Evolutionary conservation across 352 stramenopile genomes (phyloP).

Genomic region (Pythium rishiriense): DNA sequence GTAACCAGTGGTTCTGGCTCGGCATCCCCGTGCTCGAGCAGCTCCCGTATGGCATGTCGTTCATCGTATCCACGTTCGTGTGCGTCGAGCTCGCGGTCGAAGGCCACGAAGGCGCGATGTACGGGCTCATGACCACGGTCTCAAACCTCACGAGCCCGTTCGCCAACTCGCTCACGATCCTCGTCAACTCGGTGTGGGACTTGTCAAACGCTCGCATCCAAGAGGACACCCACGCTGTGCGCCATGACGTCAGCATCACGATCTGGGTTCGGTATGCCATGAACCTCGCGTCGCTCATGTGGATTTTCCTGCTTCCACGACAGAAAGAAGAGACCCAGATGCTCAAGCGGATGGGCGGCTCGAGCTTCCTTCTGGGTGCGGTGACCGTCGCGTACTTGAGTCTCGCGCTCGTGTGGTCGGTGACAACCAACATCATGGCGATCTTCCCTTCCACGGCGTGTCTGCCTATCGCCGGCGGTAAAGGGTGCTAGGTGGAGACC

Average conservation of each 20-base stretch:
- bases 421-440: conserved; percentile 35
- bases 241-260: conserved; percentile 26
- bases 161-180: conserved; percentile 21
- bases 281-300: conserved; percentile 11
- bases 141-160: conserved; percentile 26
- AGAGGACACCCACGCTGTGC: conserved; percentile 17
- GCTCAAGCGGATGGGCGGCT: conserved; percentile 30
- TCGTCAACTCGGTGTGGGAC: conserved; percentile 22
- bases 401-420: conserved; percentile 25
- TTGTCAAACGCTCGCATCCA: conserved; percentile 13
- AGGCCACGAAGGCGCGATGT: conserved; percentile 34
- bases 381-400: conserved; percentile 21
- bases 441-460: conserved; percentile 35
- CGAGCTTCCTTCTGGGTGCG: conserved; percentile 19
- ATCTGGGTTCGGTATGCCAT: conserved; percentile 27
- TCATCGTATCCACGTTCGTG: conserved; percentile 27
- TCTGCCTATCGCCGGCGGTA: conserved; percentile 31
- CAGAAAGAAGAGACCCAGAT: conserved; percentile 33
- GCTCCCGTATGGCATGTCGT: conserved; percentile 24
- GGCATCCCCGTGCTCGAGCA: conserved; percentile 26
- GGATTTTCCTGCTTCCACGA: conserved; percentile 28
- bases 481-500: conserved; percentile 16
- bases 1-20: conserved; percentile 31
- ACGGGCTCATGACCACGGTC: conserved; percentile 31
- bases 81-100: conserved; percentile 29